Percentiles rank a stretch among this genome's conserved stretches.
These are phyloP conservation scores for Linaria vulgaris DNA, from an alignment of 257 asterid genomes.

Conservation along the genomic window DNA sequence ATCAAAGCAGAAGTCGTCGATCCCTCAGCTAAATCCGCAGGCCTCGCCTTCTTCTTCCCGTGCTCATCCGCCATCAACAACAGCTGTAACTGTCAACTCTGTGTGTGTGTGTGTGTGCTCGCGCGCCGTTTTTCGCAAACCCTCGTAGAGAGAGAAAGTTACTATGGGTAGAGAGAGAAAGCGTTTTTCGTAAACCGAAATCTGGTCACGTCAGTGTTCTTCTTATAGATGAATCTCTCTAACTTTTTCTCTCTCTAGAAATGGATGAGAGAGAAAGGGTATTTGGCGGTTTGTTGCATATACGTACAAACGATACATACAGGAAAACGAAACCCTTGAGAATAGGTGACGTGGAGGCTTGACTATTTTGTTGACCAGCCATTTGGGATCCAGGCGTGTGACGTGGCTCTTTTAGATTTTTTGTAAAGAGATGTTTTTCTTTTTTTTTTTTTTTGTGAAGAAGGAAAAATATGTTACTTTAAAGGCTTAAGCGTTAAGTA, in stretches of 20 bases:
- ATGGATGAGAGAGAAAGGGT: neutral
- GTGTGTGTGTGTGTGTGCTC: too few species aligned
- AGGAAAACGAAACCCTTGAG: neutral
- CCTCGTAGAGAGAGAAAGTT: neutral
- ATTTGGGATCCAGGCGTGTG: too few species aligned
- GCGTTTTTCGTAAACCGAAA: neutral
- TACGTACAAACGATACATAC: too few species aligned
- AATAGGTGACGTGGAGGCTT: constrained; percentile 1
- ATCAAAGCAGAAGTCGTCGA: constrained; percentile 13
- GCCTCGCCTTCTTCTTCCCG: constrained; percentile 13
- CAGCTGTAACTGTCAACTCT: neutral
- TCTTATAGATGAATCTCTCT: neutral
- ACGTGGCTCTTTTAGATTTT: too few species aligned
- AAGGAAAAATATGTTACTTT: too few species aligned
- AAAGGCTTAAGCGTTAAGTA: too few species aligned
- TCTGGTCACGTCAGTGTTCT: neutral
- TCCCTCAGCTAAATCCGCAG: constrained; percentile 15
- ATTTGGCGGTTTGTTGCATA: constrained; percentile 1
- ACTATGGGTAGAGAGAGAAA: neutral
- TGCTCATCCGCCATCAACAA: neutral
- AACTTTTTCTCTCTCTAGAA: too few species aligned
- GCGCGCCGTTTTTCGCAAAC: neutral
- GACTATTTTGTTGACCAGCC: neutral
- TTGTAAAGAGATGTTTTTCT: too few species aligned
- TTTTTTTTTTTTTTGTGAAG: too few species aligned